phyloP scores from a whole-genome alignment of 129 eudicot species.

The Flaveria linearis region DNA sequence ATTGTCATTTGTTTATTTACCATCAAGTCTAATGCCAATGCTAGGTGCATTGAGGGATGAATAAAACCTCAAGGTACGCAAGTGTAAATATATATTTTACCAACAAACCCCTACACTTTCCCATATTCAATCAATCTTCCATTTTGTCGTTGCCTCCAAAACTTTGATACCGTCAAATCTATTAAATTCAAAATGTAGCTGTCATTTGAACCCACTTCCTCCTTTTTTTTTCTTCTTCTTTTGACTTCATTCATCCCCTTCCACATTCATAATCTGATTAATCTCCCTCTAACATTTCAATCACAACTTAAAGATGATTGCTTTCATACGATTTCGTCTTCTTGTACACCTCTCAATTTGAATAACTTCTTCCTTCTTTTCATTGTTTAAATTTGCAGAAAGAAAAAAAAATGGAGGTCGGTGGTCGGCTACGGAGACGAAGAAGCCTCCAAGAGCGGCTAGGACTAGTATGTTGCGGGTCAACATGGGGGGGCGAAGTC shows the following conservation, averaged over 20 bases:
- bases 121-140: not conserved
- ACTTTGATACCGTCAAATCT: not conserved
- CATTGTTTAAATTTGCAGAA: not conserved
- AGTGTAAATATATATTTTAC: not conserved
- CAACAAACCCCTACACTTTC: slow-evolving; percentile 22
- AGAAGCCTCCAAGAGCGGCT: slow-evolving; percentile 60
- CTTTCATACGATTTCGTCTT: too few relatives aligned
- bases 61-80: not conserved
- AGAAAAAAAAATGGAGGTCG: slow-evolving; percentile 47
- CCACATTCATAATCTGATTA: slow-evolving; percentile 21
- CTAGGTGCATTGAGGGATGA: not conserved
- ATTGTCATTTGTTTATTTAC: too few relatives aligned
- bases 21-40: too few relatives aligned
- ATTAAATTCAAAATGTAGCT: slow-evolving; percentile 36
- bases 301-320: too few relatives aligned
- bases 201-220: slow-evolving; percentile 39
- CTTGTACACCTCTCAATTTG: too few relatives aligned
- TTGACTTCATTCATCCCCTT: not conserved
- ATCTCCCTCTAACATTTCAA: too few relatives aligned
- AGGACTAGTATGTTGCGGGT: slow-evolving; percentile 74
- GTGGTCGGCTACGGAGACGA: slow-evolving; percentile 45
- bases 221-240: not conserved
- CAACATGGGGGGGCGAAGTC: slow-evolving; percentile 50
- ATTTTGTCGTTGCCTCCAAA: slow-evolving; percentile 4
- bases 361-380: too few relatives aligned